A percentile compares a stretch with the other conserved stretches of the same genome.
Conservation (phyloP, 1,284 basidiomycete genomes). For the Nidula niveotomentosa region DNA sequence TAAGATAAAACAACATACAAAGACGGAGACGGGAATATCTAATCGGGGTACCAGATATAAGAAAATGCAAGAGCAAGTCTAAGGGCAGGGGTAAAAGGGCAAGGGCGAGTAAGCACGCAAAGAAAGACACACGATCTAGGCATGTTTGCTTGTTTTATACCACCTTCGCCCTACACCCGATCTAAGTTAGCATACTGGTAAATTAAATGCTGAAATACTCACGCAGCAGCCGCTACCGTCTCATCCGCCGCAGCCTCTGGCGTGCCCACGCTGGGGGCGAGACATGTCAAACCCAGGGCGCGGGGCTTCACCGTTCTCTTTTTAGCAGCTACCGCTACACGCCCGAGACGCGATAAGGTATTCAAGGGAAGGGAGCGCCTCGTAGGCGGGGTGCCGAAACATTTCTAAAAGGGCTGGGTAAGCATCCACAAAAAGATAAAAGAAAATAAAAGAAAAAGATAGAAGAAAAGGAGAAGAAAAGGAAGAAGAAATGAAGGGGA, state of each 20-base stretch:
- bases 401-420: background rate
- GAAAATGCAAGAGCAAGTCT: too few relatives aligned
- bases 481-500: background rate
- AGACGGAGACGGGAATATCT: too few relatives aligned
- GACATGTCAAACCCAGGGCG: background rate
- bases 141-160: too few relatives aligned
- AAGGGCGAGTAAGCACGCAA: too few relatives aligned
- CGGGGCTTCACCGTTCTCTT: background rate
- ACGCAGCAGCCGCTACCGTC: background rate
- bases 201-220: background rate
- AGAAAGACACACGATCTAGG: too few relatives aligned
- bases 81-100: too few relatives aligned
- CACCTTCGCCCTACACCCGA: too few relatives aligned
- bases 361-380: background rate
- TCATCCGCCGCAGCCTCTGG: background rate
- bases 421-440: too few relatives aligned
- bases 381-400: background rate
- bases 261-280: background rate
- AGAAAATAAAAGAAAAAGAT: background rate
- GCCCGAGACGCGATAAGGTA: background rate
- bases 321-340: background rate
- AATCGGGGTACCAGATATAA: too few relatives aligned
- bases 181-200: too few relatives aligned
- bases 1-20: too few relatives aligned
- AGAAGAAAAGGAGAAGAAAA: background rate